Evolutionary conservation across 2,329 filamentous ascomycete species (phyloP).

Genomic region (Karstenula rhodostoma): DNA sequence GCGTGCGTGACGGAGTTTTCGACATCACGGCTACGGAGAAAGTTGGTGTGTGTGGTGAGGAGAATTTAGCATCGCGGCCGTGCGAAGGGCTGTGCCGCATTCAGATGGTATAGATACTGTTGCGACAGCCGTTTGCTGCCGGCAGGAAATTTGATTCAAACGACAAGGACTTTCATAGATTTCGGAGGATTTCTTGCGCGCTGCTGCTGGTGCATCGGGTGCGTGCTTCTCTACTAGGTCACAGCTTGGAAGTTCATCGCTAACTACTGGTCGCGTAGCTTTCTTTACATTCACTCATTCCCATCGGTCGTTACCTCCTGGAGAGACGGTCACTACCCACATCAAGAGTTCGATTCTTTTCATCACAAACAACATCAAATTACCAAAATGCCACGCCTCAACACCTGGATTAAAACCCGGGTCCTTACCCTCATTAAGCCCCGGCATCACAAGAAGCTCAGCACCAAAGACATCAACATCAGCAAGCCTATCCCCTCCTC

Average conservation of each 20-base stretch:
- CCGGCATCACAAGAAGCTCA: constrained; percentile 16
- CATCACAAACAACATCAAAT: not conserved
- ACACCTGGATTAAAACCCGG: constrained; percentile 20
- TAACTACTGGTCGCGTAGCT: not conserved
- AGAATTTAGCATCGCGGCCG: not conserved
- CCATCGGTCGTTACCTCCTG: not conserved
- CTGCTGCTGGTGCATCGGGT: constrained; percentile 12
- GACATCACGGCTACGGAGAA: not conserved
- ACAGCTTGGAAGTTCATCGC: not conserved
- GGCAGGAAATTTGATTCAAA: constrained; percentile 10
- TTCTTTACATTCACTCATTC: constrained; percentile 9
- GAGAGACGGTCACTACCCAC: constrained; percentile 6
- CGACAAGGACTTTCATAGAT: constrained; percentile 1
- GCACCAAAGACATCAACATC: constrained; percentile 15
- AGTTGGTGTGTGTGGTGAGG: constrained; percentile 1
- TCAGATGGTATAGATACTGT: constrained; percentile 9
- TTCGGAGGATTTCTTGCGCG: constrained; percentile 1
- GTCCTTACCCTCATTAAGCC: constrained; percentile 16
- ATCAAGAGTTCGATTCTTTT: not conserved
- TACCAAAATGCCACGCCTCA: constrained; percentile 20
- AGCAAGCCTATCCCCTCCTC: constrained; percentile 17
- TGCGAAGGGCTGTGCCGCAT: constrained; percentile 8
- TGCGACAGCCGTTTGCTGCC: not conserved
- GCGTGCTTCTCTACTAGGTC: not conserved
- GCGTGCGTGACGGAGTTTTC: constrained; percentile 10